phyloP scores from a whole-genome alignment of 768 basidiomycete genomes.

The Dioszegia crocea region DNA sequence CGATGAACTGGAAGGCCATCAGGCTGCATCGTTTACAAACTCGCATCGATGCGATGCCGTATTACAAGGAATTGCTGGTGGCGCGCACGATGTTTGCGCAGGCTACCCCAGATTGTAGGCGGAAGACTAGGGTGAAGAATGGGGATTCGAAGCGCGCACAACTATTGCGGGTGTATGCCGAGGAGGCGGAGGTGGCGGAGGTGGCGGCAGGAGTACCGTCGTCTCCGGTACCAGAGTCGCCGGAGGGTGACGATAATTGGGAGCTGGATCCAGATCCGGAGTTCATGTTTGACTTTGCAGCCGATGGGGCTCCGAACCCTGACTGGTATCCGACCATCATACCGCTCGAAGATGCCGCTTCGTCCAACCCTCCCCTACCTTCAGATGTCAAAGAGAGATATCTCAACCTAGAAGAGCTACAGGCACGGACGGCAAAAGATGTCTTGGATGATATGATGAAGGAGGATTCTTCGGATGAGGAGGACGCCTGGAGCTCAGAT shows the following conservation, averaged over 20 bases:
- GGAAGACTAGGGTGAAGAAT: neutral
- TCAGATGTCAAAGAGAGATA: too few relatives aligned
- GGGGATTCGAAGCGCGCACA: neutral
- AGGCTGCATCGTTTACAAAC: constrained; percentile 9
- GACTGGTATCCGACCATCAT: neutral
- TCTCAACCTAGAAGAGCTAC: too few relatives aligned
- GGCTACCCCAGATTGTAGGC: neutral
- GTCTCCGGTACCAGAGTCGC: too few relatives aligned
- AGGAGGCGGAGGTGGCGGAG: neutral
- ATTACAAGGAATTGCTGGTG: constrained; percentile 13
- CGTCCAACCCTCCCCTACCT: neutral
- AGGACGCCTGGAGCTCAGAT: neutral
- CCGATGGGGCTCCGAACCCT: neutral
- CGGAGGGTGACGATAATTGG: neutral
- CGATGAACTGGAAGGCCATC: constrained; percentile 23
- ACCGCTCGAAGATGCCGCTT: neutral
- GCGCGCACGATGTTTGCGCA: constrained; percentile 16
- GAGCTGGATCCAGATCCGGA: neutral
- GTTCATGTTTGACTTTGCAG: too few relatives aligned
- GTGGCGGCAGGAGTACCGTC: too few relatives aligned
- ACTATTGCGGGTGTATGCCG: neutral
- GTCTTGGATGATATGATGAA: neutral
- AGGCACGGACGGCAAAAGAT: neutral
- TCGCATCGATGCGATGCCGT: constrained; percentile 9
- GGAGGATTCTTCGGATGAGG: constrained; percentile 4